Base-by-base conservation (phyloP, 495 filamentous ascomycete genomes). In the Jackrogersella multiformis region DNA sequence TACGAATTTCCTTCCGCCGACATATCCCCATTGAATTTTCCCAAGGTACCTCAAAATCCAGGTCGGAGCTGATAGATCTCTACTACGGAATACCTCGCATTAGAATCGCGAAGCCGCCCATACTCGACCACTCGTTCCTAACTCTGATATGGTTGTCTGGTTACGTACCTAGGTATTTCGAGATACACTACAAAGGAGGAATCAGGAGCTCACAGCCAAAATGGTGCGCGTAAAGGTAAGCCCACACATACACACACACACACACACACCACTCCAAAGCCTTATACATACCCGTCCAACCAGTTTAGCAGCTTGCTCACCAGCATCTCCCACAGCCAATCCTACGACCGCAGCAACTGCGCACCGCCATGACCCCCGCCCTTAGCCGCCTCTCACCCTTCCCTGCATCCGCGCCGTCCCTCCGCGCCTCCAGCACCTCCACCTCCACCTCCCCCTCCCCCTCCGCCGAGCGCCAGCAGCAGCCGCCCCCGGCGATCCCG, bases 401-500 rank as follows among this genome's bases (percentile, higher is more conserved):
- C 62, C 71, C 75, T 18, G 70, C 79, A 20, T 66, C 61, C 10
- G n/a, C n/a, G n/a, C 52, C 42, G 61, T 73, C 62, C 71, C 75
- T 18, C 70, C 79, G 16, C 66, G 59, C 12, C 24, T 57, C 56
- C 64, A 55, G 41, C 49, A 38, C 64, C 51, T 73, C 72, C 5
- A 76, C 75, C 55, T 44, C 57, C 72, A 58, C 73, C 74, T 64
- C 53, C 70, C n/a, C n/a, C n/a, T n/a, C n/a, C n/a, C n/a, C n/a
- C n/a, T n/a, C n/a, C n/a, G n/a, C n/a, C n/a, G n/a, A n/a, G n/a
- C n/a, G n/a, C n/a, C n/a, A n/a, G n/a, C n/a, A n/a, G 15, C 23
- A 15, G 70, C n/a, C 71, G 30, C 69, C 78, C 10, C 79, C 79
- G 10, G 61, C 73, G 20, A 80, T 94, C 46, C 94, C 94, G 2